Conservation (phyloP, 345 rosid species). For the Aethionema arabicum region DNA sequence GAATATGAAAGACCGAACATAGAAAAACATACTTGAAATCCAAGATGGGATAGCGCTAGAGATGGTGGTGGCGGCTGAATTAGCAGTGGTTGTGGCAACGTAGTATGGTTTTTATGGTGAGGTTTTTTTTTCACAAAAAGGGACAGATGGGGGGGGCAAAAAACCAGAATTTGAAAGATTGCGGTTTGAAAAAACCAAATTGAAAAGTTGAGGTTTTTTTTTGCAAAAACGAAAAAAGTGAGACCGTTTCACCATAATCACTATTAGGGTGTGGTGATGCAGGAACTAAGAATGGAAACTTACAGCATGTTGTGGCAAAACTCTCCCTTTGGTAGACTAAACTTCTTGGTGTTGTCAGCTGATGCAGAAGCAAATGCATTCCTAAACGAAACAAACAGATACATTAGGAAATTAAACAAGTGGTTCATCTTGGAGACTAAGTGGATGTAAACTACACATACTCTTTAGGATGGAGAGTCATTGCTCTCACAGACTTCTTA, state of each 20-base stretch:
- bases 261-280: too few species aligned
- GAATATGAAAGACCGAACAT: too few species aligned
- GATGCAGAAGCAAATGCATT: conserved; percentile 94
- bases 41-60: too few species aligned
- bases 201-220: too few species aligned
- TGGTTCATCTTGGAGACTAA: conserved; percentile 8
- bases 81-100: too few species aligned
- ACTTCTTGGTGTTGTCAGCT: conserved; percentile 94
- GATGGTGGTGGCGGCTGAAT: too few species aligned
- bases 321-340: conserved; percentile 88
- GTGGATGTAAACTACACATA: conserved; percentile 35
- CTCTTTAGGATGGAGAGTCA: conserved; percentile 96
- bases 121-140: too few species aligned
- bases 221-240: background rate
- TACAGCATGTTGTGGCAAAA: conserved; percentile 97
- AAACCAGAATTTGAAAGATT: too few species aligned
- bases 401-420: conserved; percentile 14
- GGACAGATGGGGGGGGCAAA: too few species aligned
- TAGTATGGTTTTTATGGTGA: too few species aligned
- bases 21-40: too few species aligned
- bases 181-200: too few species aligned
- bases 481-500: conserved; percentile 96
- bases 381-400: conserved; percentile 43
- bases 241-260: background rate
- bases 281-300: conserved; percentile 32